phyloP scores from a whole-genome alignment of 805 yeast species.

The Metschnikowia peoriensis region DNA sequence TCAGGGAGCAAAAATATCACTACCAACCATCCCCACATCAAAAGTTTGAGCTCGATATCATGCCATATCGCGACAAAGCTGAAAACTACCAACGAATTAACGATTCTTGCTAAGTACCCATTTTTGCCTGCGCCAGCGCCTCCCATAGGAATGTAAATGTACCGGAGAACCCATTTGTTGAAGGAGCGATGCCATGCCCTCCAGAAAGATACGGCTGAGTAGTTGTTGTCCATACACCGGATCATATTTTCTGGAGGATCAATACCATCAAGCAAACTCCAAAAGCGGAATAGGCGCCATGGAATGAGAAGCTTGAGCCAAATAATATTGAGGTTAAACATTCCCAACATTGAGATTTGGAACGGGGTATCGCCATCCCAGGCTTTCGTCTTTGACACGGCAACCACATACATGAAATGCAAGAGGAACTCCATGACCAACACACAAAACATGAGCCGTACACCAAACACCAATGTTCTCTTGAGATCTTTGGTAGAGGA shows the following conservation, averaged over 20 bases:
- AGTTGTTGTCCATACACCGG: constrained; percentile 92
- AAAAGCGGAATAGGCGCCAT: constrained; percentile 91
- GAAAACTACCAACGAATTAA: constrained; percentile 82
- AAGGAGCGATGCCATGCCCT: constrained; percentile 97
- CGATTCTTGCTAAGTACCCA: constrained; percentile 49
- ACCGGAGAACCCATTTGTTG: constrained; percentile 86
- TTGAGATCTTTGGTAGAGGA: constrained; percentile 54
- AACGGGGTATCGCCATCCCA: constrained; percentile 90
- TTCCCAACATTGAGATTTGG: constrained; percentile 91
- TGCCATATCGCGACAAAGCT: constrained; percentile 98
- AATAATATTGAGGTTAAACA: constrained; percentile 83
- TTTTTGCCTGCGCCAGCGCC: constrained; percentile 60
- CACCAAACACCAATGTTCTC: constrained; percentile 58
- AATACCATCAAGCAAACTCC: constrained; percentile 90
- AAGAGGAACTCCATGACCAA: constrained; percentile 85
- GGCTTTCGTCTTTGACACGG: constrained; percentile 84
- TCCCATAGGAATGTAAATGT: constrained; percentile 89
- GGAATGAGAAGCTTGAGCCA: constrained; percentile 94
- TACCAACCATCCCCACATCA: constrained; percentile 95
- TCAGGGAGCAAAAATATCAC: constrained; percentile 89
- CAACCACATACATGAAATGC: constrained; percentile 90
- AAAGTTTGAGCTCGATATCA: constrained; percentile 81
- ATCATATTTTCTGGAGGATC: constrained; percentile 99
- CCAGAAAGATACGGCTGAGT: constrained; percentile 94
- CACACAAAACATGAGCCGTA: constrained; percentile 69